Conservation (phyloP, 352 stramenopile genomes). For the Phytophthora brassicae region DNA sequence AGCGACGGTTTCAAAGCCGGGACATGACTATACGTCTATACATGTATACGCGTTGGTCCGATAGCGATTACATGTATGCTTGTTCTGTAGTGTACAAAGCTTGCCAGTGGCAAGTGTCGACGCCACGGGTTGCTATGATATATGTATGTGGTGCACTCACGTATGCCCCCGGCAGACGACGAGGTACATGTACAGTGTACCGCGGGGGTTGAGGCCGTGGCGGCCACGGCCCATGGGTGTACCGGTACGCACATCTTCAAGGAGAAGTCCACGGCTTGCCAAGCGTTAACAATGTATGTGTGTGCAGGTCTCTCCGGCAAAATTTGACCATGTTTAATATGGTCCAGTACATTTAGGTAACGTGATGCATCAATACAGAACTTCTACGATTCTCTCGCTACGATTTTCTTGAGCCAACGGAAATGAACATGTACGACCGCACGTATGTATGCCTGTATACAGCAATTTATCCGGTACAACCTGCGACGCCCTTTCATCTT, state of each 20-base stretch:
- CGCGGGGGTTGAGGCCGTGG: no score
- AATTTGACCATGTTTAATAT: no score
- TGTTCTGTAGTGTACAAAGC: no score
- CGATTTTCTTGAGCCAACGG: no score
- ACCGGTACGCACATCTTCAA: constrained; percentile 32
- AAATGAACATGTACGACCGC: no score
- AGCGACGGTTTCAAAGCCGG: constrained; percentile 17
- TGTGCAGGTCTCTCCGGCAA: neutral
- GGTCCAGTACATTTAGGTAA: no score
- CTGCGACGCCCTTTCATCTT: constrained; percentile 4
- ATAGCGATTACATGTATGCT: no score
- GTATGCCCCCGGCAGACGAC: constrained; percentile 17
- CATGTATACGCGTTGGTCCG: neutral
- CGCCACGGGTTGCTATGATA: no score
- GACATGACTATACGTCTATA: neutral
- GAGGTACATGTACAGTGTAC: constrained; percentile 22
- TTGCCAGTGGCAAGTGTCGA: neutral
- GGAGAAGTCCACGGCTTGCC: constrained; percentile 17
- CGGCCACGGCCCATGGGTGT: no score
- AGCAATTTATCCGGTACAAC: neutral
- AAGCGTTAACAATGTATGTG: constrained; percentile 5
- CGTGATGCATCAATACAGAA: no score
- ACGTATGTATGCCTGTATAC: neutral
- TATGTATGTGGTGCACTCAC: neutral
- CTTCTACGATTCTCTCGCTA: no score